Evolutionary conservation across 306 rosid species (phyloP), one percentile per base, ranked within the genome.

Genomic region (Malus domestica): DNA sequence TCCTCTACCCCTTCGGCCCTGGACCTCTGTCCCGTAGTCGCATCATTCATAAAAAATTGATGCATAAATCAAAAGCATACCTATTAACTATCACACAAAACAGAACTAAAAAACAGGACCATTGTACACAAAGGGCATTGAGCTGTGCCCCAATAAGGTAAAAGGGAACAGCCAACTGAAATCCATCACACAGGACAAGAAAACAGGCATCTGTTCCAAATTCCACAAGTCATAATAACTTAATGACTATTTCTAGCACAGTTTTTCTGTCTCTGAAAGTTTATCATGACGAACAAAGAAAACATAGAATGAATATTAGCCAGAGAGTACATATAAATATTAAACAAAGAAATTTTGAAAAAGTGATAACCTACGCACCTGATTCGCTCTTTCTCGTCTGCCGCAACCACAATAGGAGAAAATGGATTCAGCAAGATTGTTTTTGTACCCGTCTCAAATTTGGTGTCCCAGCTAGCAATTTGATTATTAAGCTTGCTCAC

Each of bases 351-450:
- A 9, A 59, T 13, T 14, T 25, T 4, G 22, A 59, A 42, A 15
- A 73, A 60, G 42, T 27, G 65, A 59, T 18, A 76, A 13, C 71
- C 10, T 44, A 35, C 71, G 75, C 83, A 96, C 99, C 99, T 91
- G 75, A 96, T 92, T 20, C 93, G 87, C 84, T 96, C 99, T 84
- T 90, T 92, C 87, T 90, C 98, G 68, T 96, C 98, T 20, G 94
- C 99, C 64, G 94, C 98, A 58, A 96, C 85, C 68, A 93, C 97
- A 62, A 96, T 80, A 67, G 98, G 98, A 79, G 99, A 90, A 77
- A 93, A 96, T 71, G 99, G 98, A 66, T 92, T 97, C 77, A 96
- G 86, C 93, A 96, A 82, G 58, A 83, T 83, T 49, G 88, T 82
- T 77, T 89, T 93, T 29, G 97, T 90, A 49, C 93, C 98, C 13